phyloP scores from a whole-genome alignment of 257 asterid species.

The Ilex aquifolium region DNA sequence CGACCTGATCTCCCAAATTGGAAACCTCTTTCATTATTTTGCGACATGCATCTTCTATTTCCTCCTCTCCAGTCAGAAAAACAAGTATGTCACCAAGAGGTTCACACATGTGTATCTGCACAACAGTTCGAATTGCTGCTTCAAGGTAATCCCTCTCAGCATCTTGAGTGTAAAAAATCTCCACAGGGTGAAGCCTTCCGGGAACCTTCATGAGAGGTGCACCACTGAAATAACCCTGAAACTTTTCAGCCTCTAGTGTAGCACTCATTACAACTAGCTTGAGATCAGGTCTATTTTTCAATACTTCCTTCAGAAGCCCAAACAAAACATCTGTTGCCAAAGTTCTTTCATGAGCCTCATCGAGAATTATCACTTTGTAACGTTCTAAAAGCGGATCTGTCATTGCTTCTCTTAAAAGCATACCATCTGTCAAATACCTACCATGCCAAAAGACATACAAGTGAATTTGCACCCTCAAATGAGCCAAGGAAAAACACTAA shows the following conservation, averaged over 20 bases:
- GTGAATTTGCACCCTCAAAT: background rate
- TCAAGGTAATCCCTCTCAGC: constrained; percentile 96
- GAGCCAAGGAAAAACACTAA: background rate
- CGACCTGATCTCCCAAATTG: constrained; percentile 84
- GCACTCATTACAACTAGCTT: constrained; percentile 99
- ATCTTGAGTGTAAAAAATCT: constrained; percentile 85
- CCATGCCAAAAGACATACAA: background rate
- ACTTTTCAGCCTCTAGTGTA: constrained; percentile 96
- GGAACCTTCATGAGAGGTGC: constrained; percentile 99
- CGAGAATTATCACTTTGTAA: constrained; percentile 91
- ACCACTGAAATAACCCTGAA: constrained; percentile 75
- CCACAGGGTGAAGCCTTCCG: constrained; percentile 95
- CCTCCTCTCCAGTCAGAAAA: constrained; percentile 97
- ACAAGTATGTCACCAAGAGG: constrained; percentile 93
- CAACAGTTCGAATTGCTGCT: constrained; percentile 91
- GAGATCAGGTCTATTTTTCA: constrained; percentile 75
- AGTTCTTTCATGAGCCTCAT: constrained; percentile 99
- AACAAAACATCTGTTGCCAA: constrained; percentile 91
- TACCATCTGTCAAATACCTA: constrained; percentile 97
- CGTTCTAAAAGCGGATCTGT: constrained; percentile 90
- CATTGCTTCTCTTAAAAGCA: constrained; percentile 99
- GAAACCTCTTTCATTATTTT: constrained; percentile 69
- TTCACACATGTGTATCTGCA: constrained; percentile 82
- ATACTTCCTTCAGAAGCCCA: constrained; percentile 92
- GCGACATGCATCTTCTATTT: constrained; percentile 95